Conservation (phyloP, 1,139 yeast genomes). For the Zygosaccharomyces pseudobailii region DNA sequence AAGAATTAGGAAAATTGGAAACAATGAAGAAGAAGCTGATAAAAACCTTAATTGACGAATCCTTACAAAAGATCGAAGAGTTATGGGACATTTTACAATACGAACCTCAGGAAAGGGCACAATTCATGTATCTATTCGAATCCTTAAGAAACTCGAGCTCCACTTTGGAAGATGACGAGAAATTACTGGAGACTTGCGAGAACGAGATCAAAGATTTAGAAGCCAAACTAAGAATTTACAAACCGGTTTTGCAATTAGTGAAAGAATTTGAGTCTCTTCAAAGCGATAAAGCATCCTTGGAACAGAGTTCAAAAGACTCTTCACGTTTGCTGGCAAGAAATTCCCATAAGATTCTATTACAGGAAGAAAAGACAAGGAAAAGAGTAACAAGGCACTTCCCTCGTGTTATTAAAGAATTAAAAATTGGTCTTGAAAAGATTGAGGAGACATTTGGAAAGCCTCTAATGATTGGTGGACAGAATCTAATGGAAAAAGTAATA, state of each 20-base stretch:
- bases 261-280: conserved; percentile 52
- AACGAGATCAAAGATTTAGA: conserved; percentile 51
- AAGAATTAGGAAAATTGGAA: conserved; percentile 55
- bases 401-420: conserved; percentile 49
- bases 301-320: conserved; percentile 71
- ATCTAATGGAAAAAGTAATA: conserved; percentile 42
- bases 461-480: conserved; percentile 44
- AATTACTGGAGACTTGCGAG: conserved; percentile 55
- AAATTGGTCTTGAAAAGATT: conserved; percentile 44
- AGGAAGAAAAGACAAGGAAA: conserved; percentile 75
- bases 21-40: conserved; percentile 59
- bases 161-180: conserved; percentile 46
- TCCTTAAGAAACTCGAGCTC: conserved; percentile 31
- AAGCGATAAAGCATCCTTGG: conserved; percentile 58
- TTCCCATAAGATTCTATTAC: conserved; percentile 70
- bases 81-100: conserved; percentile 63
- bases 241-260: conserved; percentile 52
- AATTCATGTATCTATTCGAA: conserved; percentile 36
- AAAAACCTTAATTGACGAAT: conserved; percentile 60
- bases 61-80: conserved; percentile 52
- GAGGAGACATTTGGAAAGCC: conserved; percentile 40
- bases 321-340: conserved; percentile 71
- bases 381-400: conserved; percentile 66
- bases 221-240: conserved; percentile 46
- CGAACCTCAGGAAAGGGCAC: conserved; percentile 43